Conservation (phyloP, 768 basidiomycete species). For the Suillus clintonianus region DNA sequence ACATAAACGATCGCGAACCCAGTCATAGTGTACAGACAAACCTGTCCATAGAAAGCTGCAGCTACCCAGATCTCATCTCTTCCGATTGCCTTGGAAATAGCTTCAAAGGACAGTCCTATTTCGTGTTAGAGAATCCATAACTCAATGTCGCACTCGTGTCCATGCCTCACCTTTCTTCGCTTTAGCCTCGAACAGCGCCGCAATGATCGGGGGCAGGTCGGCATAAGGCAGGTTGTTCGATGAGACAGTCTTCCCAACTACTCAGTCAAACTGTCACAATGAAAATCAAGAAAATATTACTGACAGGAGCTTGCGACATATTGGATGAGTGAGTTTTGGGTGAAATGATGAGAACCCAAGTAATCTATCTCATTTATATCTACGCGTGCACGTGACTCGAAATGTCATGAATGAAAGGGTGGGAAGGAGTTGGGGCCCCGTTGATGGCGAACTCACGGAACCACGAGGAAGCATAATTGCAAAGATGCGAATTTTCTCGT, state of each 20-base stretch:
- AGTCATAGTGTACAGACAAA: constrained; percentile 25
- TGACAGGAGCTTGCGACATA: constrained; percentile 43
- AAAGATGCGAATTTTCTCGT: constrained; percentile 5
- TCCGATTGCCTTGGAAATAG: constrained; percentile 63
- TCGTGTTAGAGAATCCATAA: background rate
- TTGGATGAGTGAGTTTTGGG: background rate
- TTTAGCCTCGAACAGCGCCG: constrained; percentile 63
- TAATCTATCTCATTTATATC: constrained; percentile 18
- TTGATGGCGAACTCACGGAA: constrained; percentile 5
- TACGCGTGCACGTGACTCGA: background rate
- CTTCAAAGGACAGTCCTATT: constrained; percentile 67
- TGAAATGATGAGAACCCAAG: constrained; percentile 4
- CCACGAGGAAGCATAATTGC: background rate
- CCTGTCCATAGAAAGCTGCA: constrained; percentile 81
- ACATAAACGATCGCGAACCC: constrained; percentile 1
- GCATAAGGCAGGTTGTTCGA: constrained; percentile 45
- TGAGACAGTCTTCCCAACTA: constrained; percentile 38
- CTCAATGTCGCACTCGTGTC: background rate
- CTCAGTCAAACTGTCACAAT: background rate
- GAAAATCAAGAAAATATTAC: constrained; percentile 14
- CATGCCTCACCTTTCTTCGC: constrained; percentile 53
- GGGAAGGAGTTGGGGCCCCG: background rate
- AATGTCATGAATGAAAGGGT: constrained; percentile 6
- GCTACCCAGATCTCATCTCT: constrained; percentile 85
- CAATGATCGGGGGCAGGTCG: constrained; percentile 53